Percentiles rank a stretch among this genome's conserved stretches.
Evolutionary conservation across 2,329 filamentous ascomycete genomes (phyloP).

Genomic region (Cladosporium austrohemisphaericum): DNA sequence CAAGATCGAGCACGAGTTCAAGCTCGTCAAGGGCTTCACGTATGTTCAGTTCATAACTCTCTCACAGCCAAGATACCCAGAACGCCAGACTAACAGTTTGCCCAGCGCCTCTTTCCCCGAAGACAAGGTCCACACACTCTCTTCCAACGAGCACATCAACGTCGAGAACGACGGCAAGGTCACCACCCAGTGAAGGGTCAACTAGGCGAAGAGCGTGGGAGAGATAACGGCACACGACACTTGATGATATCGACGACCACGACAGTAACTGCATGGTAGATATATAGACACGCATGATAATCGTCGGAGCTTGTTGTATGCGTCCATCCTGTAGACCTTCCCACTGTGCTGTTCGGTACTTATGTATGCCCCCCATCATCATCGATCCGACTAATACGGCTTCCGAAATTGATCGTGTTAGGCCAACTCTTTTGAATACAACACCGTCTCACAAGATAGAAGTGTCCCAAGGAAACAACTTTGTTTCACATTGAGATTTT

Average conservation of each 20-base stretch:
- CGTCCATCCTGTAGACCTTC: too few relatives aligned
- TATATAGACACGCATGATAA: slow-evolving; percentile 5
- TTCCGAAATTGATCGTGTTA: too few relatives aligned
- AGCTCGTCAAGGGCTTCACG: slow-evolving; percentile 88
- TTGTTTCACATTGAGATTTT: too few relatives aligned
- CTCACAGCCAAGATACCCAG: too few relatives aligned
- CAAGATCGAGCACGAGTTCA: slow-evolving; percentile 79
- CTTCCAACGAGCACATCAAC: slow-evolving; percentile 67
- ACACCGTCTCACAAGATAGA: too few relatives aligned
- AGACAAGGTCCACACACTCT: slow-evolving; percentile 63
- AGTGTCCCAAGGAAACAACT: too few relatives aligned
- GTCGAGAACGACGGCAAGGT: slow-evolving; percentile 74
- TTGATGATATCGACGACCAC: slow-evolving; percentile 7
- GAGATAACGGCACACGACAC: not conserved
- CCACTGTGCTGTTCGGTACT: too few relatives aligned
- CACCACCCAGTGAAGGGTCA: slow-evolving; percentile 58
- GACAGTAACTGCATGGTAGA: slow-evolving; percentile 10
- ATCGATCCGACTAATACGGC: too few relatives aligned
- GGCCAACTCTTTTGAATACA: too few relatives aligned
- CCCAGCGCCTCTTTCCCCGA: slow-evolving; percentile 71
- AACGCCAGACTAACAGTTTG: not conserved
- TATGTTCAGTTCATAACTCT: too few relatives aligned
- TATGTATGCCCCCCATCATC: too few relatives aligned
- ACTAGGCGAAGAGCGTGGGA: not conserved
- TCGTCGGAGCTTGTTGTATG: too few relatives aligned